Conservation (phyloP, 805 yeast species). For the Middelhovenomyces tepae region DNA sequence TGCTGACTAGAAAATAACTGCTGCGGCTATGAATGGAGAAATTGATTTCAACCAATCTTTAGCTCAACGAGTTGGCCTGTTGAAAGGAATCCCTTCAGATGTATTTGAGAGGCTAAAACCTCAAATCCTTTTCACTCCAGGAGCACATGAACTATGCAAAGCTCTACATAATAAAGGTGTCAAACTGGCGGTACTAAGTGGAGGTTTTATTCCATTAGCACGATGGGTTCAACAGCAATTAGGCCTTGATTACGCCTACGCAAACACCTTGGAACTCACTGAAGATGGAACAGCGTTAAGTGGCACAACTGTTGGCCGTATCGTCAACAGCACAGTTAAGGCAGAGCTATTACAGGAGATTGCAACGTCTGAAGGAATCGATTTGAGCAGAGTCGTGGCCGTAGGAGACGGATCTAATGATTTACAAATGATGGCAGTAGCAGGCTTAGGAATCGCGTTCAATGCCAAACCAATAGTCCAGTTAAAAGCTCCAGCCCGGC, state of each 20-base stretch:
- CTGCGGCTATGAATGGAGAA: slow-evolving; percentile 95
- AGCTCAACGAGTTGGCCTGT: slow-evolving; percentile 61
- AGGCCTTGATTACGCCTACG: slow-evolving; percentile 79
- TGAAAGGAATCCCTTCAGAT: slow-evolving; percentile 64
- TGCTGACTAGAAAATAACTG: slow-evolving; percentile 80
- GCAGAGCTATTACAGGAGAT: slow-evolving; percentile 56
- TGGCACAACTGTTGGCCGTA: slow-evolving; percentile 70
- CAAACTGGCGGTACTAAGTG: slow-evolving; percentile 79
- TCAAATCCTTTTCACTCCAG: slow-evolving; percentile 70
- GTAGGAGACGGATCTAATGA: slow-evolving; percentile 98
- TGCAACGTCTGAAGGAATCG: slow-evolving; percentile 26
- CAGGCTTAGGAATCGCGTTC: slow-evolving; percentile 96
- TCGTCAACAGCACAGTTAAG: slow-evolving; percentile 81
- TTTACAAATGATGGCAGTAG: slow-evolving; percentile 79
- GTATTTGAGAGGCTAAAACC: slow-evolving; percentile 74
- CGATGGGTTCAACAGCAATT: slow-evolving; percentile 56
- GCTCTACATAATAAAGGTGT: slow-evolving; percentile 55
- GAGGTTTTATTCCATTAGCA: slow-evolving; percentile 91
- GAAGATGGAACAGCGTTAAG: slow-evolving; percentile 43
- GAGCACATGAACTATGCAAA: slow-evolving; percentile 63
- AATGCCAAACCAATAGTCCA: slow-evolving; percentile 95
- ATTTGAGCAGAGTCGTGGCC: slow-evolving; percentile 50
- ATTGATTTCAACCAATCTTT: slow-evolving; percentile 82
- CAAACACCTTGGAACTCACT: slow-evolving; percentile 47
- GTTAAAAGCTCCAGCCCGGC: slow-evolving; percentile 65